Percentiles rank a stretch among this genome's conserved stretches.
phyloP scores from a whole-genome alignment of 305 asterid genomes.

The Monarda citriodora region DNA sequence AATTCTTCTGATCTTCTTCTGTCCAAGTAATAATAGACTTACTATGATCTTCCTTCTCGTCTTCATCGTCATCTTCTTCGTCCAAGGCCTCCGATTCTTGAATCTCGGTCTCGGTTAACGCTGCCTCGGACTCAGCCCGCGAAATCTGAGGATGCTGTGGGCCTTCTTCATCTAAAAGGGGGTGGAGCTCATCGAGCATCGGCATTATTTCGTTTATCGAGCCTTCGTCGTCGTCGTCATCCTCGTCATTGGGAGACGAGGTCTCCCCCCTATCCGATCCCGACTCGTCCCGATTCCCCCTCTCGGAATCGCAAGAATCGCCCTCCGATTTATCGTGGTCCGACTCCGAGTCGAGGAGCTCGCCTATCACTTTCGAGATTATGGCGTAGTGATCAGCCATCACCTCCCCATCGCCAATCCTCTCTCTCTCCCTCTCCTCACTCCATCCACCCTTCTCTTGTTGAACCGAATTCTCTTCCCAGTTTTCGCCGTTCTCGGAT shows the following conservation, averaged over 20 bases:
- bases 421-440: constrained; percentile 32
- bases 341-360: constrained; percentile 38
- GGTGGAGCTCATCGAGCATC: constrained; percentile 93
- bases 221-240: constrained; percentile 34
- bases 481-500: constrained; percentile 16
- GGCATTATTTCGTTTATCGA: constrained; percentile 88
- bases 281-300: constrained; percentile 50
- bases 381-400: constrained; percentile 35
- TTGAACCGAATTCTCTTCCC: constrained; percentile 19
- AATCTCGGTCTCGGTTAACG: constrained; percentile 34
- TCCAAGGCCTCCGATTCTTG: constrained; percentile 30
- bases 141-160: constrained; percentile 43
- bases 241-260: constrained; percentile 47
- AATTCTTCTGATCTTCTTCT: constrained; percentile 62
- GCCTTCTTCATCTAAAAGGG: constrained; percentile 71
- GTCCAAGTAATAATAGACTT: constrained; percentile 60
- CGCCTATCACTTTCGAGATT: constrained; percentile 32
- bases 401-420: constrained; percentile 36
- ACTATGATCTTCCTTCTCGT: constrained; percentile 27
- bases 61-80: constrained; percentile 25
- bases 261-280: constrained; percentile 70
- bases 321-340: constrained; percentile 43
- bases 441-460: constrained; percentile 24
- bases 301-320: constrained; percentile 59
- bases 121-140: constrained; percentile 44